Evolutionary conservation across 805 yeast species (phyloP).

Genomic region (Trichomonascus vanleenenianus): DNA sequence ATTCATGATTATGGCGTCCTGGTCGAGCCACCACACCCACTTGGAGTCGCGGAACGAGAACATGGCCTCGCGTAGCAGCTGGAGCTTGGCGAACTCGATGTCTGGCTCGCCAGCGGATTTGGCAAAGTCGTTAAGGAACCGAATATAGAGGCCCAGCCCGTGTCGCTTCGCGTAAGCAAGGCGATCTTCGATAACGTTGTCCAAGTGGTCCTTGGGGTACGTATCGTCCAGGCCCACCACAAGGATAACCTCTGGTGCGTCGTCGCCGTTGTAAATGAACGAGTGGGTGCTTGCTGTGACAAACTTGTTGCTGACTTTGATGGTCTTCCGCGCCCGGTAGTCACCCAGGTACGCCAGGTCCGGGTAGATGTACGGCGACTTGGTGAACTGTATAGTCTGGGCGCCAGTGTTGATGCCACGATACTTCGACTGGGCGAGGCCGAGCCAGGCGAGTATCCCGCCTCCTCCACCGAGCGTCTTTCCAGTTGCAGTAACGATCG

Average conservation of each 20-base stretch:
- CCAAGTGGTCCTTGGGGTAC: slow-evolving; percentile 47
- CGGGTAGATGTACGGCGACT: slow-evolving; percentile 19
- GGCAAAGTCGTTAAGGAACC: slow-evolving; percentile 77
- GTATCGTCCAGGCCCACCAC: slow-evolving; percentile 75
- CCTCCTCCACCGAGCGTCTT: too few species aligned
- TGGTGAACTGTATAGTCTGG: slow-evolving; percentile 6
- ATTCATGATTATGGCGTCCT: slow-evolving; percentile 67
- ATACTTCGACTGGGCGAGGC: too few species aligned
- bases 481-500: too few species aligned
- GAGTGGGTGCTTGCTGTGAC: slow-evolving; percentile 18
- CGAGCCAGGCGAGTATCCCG: too few species aligned
- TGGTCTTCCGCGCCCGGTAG: slow-evolving; percentile 23
- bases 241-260: slow-evolving; percentile 40
- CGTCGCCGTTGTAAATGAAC: slow-evolving; percentile 13
- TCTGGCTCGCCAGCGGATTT: slow-evolving; percentile 61
- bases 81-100: slow-evolving; percentile 65
- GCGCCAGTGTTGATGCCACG: slow-evolving; percentile 2
- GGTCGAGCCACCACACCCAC: slow-evolving; percentile 83
- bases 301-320: slow-evolving; percentile 16
- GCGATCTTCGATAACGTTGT: slow-evolving; percentile 74
- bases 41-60: slow-evolving; percentile 83
- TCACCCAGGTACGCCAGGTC: slow-evolving; percentile 19
- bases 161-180: slow-evolving; percentile 81
- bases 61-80: slow-evolving; percentile 76
- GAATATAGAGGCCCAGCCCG: slow-evolving; percentile 71